Conservation (phyloP, 2,329 filamentous ascomycete species). For the Stromatinia cepivora region DNA sequence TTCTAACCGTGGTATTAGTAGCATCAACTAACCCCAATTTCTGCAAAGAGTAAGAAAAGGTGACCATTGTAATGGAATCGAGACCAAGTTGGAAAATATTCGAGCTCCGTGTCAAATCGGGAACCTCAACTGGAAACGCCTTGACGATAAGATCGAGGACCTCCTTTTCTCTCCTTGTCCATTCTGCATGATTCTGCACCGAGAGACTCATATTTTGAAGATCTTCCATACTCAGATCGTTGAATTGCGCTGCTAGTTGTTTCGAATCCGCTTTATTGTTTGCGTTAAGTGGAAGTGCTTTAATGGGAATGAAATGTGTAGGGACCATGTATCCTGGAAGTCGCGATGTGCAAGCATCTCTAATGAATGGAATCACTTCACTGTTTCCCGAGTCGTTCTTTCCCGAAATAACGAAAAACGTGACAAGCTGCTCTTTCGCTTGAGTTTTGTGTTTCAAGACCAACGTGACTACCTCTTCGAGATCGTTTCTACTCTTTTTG, state of each 20-base stretch:
- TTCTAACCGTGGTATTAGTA: constrained; percentile 67
- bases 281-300: constrained; percentile 73
- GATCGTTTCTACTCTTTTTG: constrained; percentile 55
- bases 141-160: constrained; percentile 57
- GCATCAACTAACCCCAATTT: constrained; percentile 59
- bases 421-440: constrained; percentile 79
- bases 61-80: constrained; percentile 82
- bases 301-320: constrained; percentile 73
- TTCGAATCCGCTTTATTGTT: constrained; percentile 90
- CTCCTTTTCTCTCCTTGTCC: constrained; percentile 45
- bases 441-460: constrained; percentile 71
- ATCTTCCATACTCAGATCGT: constrained; percentile 55
- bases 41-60: constrained; percentile 65
- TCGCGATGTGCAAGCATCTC: constrained; percentile 63
- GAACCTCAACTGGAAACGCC: constrained; percentile 41
- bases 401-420: constrained; percentile 61
- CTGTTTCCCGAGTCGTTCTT: constrained; percentile 38
- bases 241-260: constrained; percentile 65
- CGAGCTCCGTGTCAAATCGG: constrained; percentile 50
- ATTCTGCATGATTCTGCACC: constrained; percentile 37
- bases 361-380: constrained; percentile 49
- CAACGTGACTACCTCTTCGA: constrained; percentile 72
- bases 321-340: constrained; percentile 90
- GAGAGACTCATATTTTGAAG: constrained; percentile 57
- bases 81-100: constrained; percentile 85